Percentiles rank a stretch among this genome's conserved stretches.
These are phyloP conservation scores for Suillus plorans DNA, from an alignment of 768 basidiomycete genomes.

Conservation along the genomic window DNA sequence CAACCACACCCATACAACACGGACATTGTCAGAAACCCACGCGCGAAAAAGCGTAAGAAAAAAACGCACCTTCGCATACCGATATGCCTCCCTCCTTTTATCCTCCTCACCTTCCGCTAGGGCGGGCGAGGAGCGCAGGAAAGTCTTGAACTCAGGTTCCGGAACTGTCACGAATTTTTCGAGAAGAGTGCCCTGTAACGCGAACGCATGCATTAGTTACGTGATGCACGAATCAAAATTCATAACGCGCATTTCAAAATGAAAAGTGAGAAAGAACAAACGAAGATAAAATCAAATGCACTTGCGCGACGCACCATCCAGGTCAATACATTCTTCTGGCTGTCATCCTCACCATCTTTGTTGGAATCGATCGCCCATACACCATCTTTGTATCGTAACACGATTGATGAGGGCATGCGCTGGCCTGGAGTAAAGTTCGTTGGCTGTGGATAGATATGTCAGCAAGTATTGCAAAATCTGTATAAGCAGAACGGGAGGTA, in stretches of 20 bases:
- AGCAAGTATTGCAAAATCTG: constrained; percentile 1
- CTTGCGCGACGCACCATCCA: constrained; percentile 57
- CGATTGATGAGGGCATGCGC: constrained; percentile 69
- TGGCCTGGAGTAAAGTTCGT: constrained; percentile 75
- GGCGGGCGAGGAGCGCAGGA: constrained; percentile 40
- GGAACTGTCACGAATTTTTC: constrained; percentile 84
- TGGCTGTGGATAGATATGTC: constrained; percentile 36
- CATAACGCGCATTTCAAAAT: neutral
- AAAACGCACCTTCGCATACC: constrained; percentile 72
- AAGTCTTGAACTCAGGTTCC: constrained; percentile 58
- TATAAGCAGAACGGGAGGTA: neutral
- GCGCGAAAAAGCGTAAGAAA: constrained; percentile 41
- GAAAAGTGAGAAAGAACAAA: neutral
- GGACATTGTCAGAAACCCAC: constrained; percentile 6
- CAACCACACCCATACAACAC: neutral
- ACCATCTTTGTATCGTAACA: constrained; percentile 64
- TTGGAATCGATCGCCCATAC: constrained; percentile 67
- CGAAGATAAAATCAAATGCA: neutral
- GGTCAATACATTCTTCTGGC: constrained; percentile 68
- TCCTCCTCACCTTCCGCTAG: constrained; percentile 30
- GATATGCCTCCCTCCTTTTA: constrained; percentile 69
- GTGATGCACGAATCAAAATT: neutral
- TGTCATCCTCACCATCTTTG: constrained; percentile 36
- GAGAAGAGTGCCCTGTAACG: constrained; percentile 73
- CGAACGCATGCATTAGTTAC: neutral